A percentile compares a stretch with the other conserved stretches of the same genome.
phyloP scores from a whole-genome alignment of 495 filamentous ascomycete species.

The Immersiella caudata region DNA sequence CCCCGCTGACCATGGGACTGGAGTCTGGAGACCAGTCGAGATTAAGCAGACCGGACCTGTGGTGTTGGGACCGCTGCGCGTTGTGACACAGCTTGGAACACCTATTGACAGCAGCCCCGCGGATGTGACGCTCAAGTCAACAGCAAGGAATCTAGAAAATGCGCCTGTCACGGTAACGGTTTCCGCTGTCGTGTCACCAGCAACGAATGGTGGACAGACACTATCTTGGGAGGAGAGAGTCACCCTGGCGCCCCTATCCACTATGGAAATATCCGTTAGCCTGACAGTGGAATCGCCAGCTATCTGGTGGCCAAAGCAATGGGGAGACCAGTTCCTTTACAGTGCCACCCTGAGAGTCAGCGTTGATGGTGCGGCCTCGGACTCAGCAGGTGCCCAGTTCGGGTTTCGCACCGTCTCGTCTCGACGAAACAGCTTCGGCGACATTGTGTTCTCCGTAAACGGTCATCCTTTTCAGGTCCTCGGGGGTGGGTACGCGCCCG shows the following conservation, averaged over 20 bases:
- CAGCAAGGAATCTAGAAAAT: conserved; percentile 54
- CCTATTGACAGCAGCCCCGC: conserved; percentile 34
- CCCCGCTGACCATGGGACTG: conserved; percentile 60
- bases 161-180: conserved; percentile 41
- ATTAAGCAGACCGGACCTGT: conserved; percentile 60
- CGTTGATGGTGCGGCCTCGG: conserved; percentile 47
- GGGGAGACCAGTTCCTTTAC: conserved; percentile 51
- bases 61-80: conserved; percentile 51
- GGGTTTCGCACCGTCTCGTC: conserved; percentile 61
- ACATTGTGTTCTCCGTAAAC: conserved; percentile 60
- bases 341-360: conserved; percentile 43
- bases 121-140: conserved; percentile 49
- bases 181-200: conserved; percentile 40
- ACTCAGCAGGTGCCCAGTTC: conserved; percentile 45
- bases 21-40: conserved; percentile 65
- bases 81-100: conserved; percentile 49
- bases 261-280: conserved; percentile 43
- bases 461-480: conserved; percentile 60
- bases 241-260: conserved; percentile 42
- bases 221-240: conserved; percentile 37
- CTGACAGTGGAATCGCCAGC: conserved; percentile 41
- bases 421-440: conserved; percentile 54
- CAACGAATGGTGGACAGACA: conserved; percentile 22
- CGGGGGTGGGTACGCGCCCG: conserved; percentile 62
- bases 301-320: conserved; percentile 56